Evolutionary conservation across 371 early-diverging fungal genomes (phyloP).

Genomic region (Synchytrium microbalum): DNA sequence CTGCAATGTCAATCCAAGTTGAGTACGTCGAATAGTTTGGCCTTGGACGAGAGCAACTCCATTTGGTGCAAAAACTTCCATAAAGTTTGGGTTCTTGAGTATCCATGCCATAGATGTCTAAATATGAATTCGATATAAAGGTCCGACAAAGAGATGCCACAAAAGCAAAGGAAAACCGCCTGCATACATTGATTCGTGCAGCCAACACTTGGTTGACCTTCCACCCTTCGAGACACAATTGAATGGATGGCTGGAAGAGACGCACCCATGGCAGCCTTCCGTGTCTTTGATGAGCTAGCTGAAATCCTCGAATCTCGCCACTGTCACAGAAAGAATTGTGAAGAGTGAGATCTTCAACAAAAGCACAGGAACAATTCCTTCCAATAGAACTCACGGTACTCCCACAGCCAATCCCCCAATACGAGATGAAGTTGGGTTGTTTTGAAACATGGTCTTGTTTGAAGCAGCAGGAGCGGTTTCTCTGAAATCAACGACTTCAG

Average conservation of each 20-base stretch:
- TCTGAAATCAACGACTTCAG: conserved; percentile 52
- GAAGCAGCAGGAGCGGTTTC: conserved; percentile 86
- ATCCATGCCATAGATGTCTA: conserved; percentile 22
- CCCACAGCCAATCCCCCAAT: conserved; percentile 78
- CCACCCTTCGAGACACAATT: conserved; percentile 76
- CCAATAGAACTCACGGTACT: conserved; percentile 76
- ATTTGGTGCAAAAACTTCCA: conserved; percentile 59
- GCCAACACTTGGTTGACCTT: conserved; percentile 46
- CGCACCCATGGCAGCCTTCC: conserved; percentile 82
- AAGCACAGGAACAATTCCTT: neutral
- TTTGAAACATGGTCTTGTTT: conserved; percentile 60
- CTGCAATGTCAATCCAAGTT: conserved; percentile 74
- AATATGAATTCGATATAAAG: neutral
- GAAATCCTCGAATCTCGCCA: conserved; percentile 85
- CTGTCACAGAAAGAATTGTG: conserved; percentile 17
- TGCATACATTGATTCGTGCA: conserved; percentile 38
- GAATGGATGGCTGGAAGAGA: conserved; percentile 76
- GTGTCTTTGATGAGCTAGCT: conserved; percentile 66
- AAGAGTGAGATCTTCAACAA: neutral
- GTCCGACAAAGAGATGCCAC: conserved; percentile 6
- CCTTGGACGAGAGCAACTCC: conserved; percentile 57
- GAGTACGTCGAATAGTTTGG: conserved; percentile 61
- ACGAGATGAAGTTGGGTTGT: conserved; percentile 54
- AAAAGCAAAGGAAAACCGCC: conserved; percentile 1
- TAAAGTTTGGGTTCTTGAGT: conserved; percentile 33